Evolutionary conservation across 495 filamentous ascomycete genomes (phyloP), one percentile per base, ranked within the genome.

Genomic region (Podospora bellae-mahoneyi): DNA sequence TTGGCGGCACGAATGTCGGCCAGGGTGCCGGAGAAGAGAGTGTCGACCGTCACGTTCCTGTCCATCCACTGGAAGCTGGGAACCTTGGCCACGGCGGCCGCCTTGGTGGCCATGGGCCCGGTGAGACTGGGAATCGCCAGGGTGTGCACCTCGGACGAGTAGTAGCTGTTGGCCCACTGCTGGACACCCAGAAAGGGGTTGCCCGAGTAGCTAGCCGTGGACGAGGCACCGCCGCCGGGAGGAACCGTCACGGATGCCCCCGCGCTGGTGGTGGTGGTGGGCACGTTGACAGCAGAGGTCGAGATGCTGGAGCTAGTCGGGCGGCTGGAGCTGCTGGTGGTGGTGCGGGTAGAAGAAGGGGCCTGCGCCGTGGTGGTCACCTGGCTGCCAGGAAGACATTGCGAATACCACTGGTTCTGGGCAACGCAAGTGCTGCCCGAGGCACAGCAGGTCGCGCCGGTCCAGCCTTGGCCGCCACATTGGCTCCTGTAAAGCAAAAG

Each of bases 31-130:
- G 76, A 71, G 56, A 84, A 81, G 78, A 89, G 86, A 26, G 81
- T 85, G 56, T 84, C 81, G 13, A 90, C 82, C 69, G 88, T 89
- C 63, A 77, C 84, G 20, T 84, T 83, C 39, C 77, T 78, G 77
- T 89, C 87, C 55, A 91, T 81, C 90, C 90, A 92, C 69, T 87
- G 78, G 81, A 91, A 92, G 61, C 87, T 88, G 57, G 87, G 88
- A n/a, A 91, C 83, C 30, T 90, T 79, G 59, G 89, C 90, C 54
- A 88, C 89, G 60, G 79, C 76, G 16, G 79, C 75, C 18, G 87
- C 87, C 70, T 79, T 73, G 26, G 81, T 70, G 27, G 78, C 79
- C 77, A 86, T 68, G 60, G 73, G 55, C 23, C 64, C 68, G 3
- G 71, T 70, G 7, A 85, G 60, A 57, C 81, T 84, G 5, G 86